phyloP scores from a whole-genome alignment of 345 rosid species.

The Cochlearia excelsa region DNA sequence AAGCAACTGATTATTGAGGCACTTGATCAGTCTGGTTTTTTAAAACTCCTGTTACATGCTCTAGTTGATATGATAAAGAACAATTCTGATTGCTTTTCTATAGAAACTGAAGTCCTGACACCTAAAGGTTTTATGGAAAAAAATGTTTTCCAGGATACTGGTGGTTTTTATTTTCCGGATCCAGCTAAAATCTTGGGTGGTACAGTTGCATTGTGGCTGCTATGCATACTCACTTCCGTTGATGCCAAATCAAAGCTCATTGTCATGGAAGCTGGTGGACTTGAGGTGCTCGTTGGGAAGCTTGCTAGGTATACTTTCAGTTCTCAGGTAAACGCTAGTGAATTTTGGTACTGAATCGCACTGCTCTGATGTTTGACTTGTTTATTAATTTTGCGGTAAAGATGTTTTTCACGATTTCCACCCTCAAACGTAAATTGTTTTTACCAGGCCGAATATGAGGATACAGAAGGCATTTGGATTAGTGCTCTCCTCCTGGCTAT shows the following conservation, averaged over 20 bases:
- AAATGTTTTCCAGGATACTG: constrained; percentile 54
- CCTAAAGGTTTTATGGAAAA: constrained; percentile 55
- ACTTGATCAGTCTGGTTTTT: constrained; percentile 57
- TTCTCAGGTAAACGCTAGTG: constrained; percentile 30
- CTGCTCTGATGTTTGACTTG: constrained; percentile 23
- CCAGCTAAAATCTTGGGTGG: constrained; percentile 61
- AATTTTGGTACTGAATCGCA: constrained; percentile 14
- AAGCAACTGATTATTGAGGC: constrained; percentile 52
- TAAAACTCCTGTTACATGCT: constrained; percentile 51
- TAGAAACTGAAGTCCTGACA: constrained; percentile 60
- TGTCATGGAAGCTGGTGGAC: constrained; percentile 78
- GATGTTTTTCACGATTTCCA: constrained; percentile 7
- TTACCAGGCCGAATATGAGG: constrained; percentile 65
- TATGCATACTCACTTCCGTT: constrained; percentile 59
- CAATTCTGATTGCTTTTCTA: constrained; percentile 44
- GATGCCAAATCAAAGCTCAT: constrained; percentile 44
- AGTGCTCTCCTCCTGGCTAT: constrained; percentile 71
- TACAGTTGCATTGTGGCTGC: constrained; percentile 64
- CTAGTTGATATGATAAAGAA: constrained; percentile 70
- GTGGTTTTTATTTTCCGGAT: constrained; percentile 59
- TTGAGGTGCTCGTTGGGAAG: constrained; percentile 64
- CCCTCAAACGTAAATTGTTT: neutral
- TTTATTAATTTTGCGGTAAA: constrained; percentile 20
- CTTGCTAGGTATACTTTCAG: constrained; percentile 57
- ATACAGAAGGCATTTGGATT: constrained; percentile 74